A percentile compares a stretch with the other conserved stretches of the same genome.
phyloP scores from a whole-genome alignment of 2,329 filamentous ascomycete genomes.

The Geosmithia morbida region DNA sequence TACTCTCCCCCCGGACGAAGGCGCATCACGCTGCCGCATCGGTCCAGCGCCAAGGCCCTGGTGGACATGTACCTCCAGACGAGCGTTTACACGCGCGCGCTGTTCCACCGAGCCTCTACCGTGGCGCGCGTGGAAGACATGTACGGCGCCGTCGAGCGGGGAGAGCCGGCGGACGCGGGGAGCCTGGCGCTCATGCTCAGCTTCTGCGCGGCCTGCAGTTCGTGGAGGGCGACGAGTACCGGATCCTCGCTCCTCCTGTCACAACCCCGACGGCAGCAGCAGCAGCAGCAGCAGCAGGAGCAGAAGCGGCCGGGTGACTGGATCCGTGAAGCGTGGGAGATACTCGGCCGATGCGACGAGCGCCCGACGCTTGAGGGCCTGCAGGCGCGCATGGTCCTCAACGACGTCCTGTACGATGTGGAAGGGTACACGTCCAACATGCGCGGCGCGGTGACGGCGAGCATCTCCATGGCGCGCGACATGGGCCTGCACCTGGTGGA shows the following conservation, averaged over 20 bases:
- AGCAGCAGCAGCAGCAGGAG: neutral
- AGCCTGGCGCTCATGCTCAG: neutral
- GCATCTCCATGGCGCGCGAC: constrained; percentile 9
- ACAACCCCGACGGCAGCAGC: neutral
- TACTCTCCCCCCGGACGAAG: neutral
- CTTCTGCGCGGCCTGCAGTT: neutral
- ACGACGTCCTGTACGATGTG: neutral
- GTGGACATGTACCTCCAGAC: neutral
- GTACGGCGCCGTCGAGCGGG: neutral
- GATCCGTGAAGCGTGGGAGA: neutral
- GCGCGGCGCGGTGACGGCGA: neutral
- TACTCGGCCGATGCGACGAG: neutral
- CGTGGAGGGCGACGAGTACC: neutral
- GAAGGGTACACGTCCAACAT: neutral
- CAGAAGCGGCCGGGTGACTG: neutral
- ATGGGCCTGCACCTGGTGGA: constrained; percentile 23
- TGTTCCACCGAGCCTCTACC: neutral
- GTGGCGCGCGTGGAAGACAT: neutral
- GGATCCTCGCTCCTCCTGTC: neutral
- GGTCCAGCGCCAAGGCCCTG: neutral
- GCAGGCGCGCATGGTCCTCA: neutral
- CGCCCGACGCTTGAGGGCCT: neutral
- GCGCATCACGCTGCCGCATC: neutral
- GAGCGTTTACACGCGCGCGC: neutral
- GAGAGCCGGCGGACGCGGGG: neutral